Evolutionary conservation across 768 basidiomycete genomes (phyloP), one percentile per base, ranked within the genome.

Genomic region (Pholiota molesta): DNA sequence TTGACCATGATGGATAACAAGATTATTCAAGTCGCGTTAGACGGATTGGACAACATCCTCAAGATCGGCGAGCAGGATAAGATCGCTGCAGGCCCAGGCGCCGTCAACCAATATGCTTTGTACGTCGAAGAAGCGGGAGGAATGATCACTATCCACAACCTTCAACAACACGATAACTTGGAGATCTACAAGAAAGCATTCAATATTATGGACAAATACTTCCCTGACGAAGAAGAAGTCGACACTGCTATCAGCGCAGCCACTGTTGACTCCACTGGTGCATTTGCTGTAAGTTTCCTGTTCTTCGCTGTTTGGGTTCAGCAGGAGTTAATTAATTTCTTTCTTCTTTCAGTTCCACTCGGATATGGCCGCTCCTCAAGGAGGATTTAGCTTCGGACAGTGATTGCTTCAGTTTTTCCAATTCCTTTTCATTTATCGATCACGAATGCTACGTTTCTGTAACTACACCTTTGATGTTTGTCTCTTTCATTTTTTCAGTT

Each of bases 121-220:
- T 99, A 81, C 68, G 94, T 99, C 47, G 97, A 99, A 77, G 97
- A 99, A 78, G 96, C 96, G 10, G 96, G 97, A 61, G 97, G 97
- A 57, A 99, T 99, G 97, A 86, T 95, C 68, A 92, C 95, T 19
- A 98, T 99, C 74, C 97, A 99, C 83, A 96, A 98, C 77, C 87
- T 99, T 58, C 97, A 99, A 79, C 95, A 97, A 77, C 97, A 99
- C 77, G 97, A 99, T 80, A 99, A 99, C 79, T 78, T 98, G 77
- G 97, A 99, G 69, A 99, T 99, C 70, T 99, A 99, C 81, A 98
- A 98, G 86, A 99, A 99, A 81, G 97, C 96, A 44, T 99, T 95
- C 84, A 94, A 94, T 76, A 97, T 94, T 71, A 94, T 94, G 91
- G 91, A 94, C 80, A 96, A 96, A 73, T 97, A 97, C 81, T 97